Conservation (phyloP, 2,329 filamentous ascomycete species). For the Tothia fuscella region DNA sequence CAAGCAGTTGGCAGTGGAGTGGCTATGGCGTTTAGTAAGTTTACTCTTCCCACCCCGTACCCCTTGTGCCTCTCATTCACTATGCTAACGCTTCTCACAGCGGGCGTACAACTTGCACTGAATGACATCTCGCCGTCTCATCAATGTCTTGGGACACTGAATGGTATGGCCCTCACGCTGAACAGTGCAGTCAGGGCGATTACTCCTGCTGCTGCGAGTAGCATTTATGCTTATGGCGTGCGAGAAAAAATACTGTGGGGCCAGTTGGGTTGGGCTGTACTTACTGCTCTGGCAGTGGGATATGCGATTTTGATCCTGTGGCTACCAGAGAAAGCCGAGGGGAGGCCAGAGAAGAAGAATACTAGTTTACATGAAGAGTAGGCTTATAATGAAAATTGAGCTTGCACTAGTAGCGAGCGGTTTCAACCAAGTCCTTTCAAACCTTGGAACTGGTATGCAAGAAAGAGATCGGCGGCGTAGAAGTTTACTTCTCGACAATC, state of each 20-base stretch:
- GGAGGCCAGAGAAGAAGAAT: background rate
- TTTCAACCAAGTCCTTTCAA: no score
- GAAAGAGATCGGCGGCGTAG: no score
- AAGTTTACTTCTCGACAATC: no score
- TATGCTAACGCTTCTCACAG: constrained; percentile 14
- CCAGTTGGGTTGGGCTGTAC: constrained; percentile 24
- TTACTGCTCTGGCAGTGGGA: background rate
- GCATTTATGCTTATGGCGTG: constrained; percentile 56
- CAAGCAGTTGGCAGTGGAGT: constrained; percentile 50
- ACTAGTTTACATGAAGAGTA: no score
- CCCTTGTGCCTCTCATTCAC: background rate
- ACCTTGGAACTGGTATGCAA: no score
- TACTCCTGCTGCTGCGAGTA: constrained; percentile 53
- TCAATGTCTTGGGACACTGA: constrained; percentile 55
- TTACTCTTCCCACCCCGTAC: background rate
- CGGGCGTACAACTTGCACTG: constrained; percentile 57
- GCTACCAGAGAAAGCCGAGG: background rate
- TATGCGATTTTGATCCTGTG: background rate
- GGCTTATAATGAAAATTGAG: no score
- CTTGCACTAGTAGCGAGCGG: no score
- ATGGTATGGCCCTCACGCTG: constrained; percentile 54
- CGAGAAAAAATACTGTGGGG: constrained; percentile 56
- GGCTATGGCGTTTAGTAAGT: constrained; percentile 52
- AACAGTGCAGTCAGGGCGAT: constrained; percentile 52
- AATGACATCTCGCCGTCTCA: constrained; percentile 62